These are phyloP conservation scores for Lactuca saligna DNA, from an alignment of 129 eudicot species.

Conservation along the genomic window DNA sequence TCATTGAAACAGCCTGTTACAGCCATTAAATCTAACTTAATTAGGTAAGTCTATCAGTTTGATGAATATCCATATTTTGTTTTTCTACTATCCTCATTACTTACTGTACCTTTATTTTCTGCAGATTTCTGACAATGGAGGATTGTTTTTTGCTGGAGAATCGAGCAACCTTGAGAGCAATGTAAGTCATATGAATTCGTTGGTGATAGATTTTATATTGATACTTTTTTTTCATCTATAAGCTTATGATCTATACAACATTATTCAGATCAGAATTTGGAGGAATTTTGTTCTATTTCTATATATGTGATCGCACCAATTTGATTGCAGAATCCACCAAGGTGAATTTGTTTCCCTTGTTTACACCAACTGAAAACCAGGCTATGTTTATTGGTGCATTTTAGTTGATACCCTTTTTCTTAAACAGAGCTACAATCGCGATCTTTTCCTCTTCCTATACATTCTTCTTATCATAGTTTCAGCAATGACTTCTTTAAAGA, in stretches of 20 bases:
- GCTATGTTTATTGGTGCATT: conserved; percentile 3
- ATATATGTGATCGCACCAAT: conserved; percentile 87
- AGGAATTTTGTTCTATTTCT: conserved; percentile 77
- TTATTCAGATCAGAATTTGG: conserved; percentile 94
- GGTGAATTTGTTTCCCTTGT: conserved; percentile 37
- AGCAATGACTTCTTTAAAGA: conserved; percentile 86
- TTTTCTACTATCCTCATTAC: conserved; percentile 19
- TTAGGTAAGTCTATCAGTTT: conserved; percentile 48
- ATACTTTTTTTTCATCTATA: conserved; percentile 6
- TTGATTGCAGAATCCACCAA: conserved; percentile 76
- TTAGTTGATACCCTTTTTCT: conserved; percentile 23
- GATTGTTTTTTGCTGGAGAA: conserved; percentile 89
- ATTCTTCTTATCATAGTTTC: conserved; percentile 75
- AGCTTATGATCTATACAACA: conserved; percentile 9
- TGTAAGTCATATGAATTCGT: conserved; percentile 50
- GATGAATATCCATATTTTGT: conserved; percentile 3
- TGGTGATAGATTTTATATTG: conserved; percentile 14
- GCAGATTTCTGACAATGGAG: conserved; percentile 86
- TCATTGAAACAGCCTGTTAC: conserved; percentile 58
- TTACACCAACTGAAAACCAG: not conserved
- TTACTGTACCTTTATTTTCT: conserved; percentile 11
- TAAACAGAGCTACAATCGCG: conserved; percentile 85
- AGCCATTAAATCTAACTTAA: conserved; percentile 61
- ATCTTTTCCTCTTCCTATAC: conserved; percentile 80
- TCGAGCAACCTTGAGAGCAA: conserved; percentile 87